Evolutionary conservation across 805 yeast genomes (phyloP), one percentile per base, ranked within the genome.

Genomic region (Saccharomycopsis sp.): DNA sequence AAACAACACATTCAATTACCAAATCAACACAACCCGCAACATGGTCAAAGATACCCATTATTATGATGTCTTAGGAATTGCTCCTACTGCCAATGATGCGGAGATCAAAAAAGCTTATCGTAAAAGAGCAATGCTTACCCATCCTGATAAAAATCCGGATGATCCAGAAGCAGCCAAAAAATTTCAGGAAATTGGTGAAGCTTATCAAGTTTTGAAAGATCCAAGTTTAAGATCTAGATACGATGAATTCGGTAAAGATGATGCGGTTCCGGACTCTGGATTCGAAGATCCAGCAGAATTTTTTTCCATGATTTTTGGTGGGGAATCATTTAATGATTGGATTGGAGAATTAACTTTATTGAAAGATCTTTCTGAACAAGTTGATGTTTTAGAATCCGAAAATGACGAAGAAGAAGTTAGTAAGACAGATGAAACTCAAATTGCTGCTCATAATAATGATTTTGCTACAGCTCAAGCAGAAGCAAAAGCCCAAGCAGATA

Each of bases 61-160:
- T 60, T 92, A 92, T 59, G 98, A 92, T 49, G 59, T 77, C 13
- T 64, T 92, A 37, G 83, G 74, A 28, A 79, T 89, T 14, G 51
- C 61, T 20, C 69, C 78, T 17, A 72, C 72, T 10, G 96, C 96
- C 15, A 70, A 82, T 0, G 78, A 78, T 3, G 65, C 73, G 9
- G 95, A 92, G 49, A 84, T 92, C 60, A 92, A 92, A 61, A 86
- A 86, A 58, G 95, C 96, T 0, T 92, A 92, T 60, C 71, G 98
- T 47, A 83, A 82, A 57, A 76, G 77, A 58, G 97, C 97, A 5
- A 81, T 89, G 60, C 69, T 67, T 43, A 82, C 84, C 37, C 98
- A 89, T 59, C 98, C 98, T 1, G 98, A 92, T 59, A 92, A 92
- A 64, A 86, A 89, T 55, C 95, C 94, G n/a, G 78, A 82, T 53